Evolutionary conservation across 169 alveolate species (phyloP).

Genomic region (Babesia bovis): DNA sequence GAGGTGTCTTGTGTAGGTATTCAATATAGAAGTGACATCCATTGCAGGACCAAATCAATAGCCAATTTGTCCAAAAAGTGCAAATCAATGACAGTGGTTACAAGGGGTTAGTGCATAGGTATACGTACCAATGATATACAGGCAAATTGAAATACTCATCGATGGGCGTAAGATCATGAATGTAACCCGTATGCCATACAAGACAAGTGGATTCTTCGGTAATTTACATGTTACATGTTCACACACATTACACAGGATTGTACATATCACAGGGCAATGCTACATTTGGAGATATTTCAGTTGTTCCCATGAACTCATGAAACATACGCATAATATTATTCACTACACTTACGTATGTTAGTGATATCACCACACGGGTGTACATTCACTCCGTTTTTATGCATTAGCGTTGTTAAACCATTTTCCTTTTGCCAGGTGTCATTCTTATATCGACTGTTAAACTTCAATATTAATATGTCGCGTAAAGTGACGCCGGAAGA

Average conservation of each 20-base stretch:
- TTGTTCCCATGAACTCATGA: slow-evolving; percentile 33
- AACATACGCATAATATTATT: too few relatives aligned
- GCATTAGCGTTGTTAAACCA: background rate
- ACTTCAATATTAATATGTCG: background rate
- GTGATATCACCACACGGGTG: background rate
- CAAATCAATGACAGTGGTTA: slow-evolving; percentile 59
- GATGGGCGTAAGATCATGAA: slow-evolving; percentile 34
- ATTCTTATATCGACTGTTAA: too few relatives aligned
- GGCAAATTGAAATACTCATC: slow-evolving; percentile 19
- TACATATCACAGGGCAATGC: slow-evolving; percentile 59
- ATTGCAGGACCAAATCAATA: slow-evolving; percentile 40
- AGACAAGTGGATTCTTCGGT: slow-evolving; percentile 49
- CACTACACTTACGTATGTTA: background rate
- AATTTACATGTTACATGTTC: background rate
- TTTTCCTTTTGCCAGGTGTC: background rate
- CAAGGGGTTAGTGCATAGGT: slow-evolving; percentile 43
- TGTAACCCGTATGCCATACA: slow-evolving; percentile 7
- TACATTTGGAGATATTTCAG: slow-evolving; percentile 61
- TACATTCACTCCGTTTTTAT: background rate
- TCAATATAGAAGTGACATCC: background rate
- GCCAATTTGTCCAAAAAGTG: slow-evolving; percentile 53
- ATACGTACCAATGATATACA: background rate
- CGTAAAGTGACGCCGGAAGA: background rate
- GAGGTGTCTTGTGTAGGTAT: slow-evolving; percentile 46
- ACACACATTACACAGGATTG: slow-evolving; percentile 13